These are phyloP conservation scores for Suillus occidentalis DNA, from an alignment of 768 basidiomycete species.

Conservation along the genomic window DNA sequence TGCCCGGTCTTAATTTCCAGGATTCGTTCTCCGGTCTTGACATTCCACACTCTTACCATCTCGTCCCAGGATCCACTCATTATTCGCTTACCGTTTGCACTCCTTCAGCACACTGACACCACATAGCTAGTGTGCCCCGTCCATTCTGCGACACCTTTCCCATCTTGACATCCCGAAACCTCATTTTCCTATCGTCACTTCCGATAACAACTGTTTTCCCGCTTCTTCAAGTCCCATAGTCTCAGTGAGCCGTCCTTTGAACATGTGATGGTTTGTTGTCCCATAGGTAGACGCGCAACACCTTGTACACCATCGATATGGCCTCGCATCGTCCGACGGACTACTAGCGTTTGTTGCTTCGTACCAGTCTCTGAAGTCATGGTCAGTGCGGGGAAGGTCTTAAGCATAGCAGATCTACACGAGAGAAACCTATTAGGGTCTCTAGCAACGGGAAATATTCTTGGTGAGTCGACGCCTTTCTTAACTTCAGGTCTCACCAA, in stretches of 20 bases:
- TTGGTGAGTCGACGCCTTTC: background rate
- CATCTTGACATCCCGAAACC: background rate
- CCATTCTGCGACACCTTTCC: background rate
- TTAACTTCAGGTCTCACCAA: no score
- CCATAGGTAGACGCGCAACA: background rate
- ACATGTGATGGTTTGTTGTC: background rate
- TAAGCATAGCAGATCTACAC: background rate
- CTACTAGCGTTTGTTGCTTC: no score
- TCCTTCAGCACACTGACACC: background rate
- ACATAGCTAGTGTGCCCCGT: background rate
- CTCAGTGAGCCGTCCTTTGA: background rate
- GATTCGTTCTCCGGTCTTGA: background rate
- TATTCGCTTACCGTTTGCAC: background rate
- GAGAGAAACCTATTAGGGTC: background rate
- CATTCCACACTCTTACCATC: background rate
- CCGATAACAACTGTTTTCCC: background rate
- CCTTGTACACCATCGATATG: background rate
- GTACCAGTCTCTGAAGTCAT: no score
- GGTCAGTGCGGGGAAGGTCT: no score
- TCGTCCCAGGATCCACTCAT: background rate
- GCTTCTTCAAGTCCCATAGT: background rate
- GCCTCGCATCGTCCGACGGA: no score
- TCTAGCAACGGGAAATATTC: background rate
- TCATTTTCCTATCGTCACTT: background rate
- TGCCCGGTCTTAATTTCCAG: background rate